Conservation (phyloP, 257 asterid genomes). For the Solanum ossicruentum region DNA sequence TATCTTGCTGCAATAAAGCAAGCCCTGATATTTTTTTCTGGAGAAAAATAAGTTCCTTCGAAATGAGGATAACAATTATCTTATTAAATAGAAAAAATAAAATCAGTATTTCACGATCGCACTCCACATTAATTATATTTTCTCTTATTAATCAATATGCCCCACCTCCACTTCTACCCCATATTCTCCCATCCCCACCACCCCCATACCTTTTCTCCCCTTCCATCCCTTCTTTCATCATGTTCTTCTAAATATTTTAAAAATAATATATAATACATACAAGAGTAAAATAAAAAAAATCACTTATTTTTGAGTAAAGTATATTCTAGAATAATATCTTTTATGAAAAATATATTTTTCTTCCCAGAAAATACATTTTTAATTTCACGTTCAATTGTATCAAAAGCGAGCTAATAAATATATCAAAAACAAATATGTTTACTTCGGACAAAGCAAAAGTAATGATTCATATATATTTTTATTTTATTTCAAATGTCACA, state of each 20-base stretch:
- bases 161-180: no score
- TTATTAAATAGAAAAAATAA: no score
- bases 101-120: no score
- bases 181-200: no score
- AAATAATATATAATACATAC: no score
- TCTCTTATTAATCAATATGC: no score
- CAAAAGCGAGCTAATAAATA: not conserved
- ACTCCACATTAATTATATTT: no score
- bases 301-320: not conserved
- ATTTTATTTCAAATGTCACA: not conserved
- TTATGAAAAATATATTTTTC: not conserved
- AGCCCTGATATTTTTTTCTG: no score
- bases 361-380: not conserved
- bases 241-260: not conserved
- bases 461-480: not conserved
- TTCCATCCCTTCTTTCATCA: not conserved
- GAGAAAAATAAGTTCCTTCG: no score
- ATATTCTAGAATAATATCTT: not conserved
- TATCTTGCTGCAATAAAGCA: no score
- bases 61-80: no score
- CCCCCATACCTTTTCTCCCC: not conserved
- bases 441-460: fast-evolving
- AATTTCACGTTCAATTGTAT: not conserved
- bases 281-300: not conserved
- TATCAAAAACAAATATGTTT: not conserved